Percentiles rank a stretch among this genome's conserved stretches.
These are phyloP conservation scores for Trichoderma simmonsii DNA, from an alignment of 2,329 filamentous ascomycete genomes.

Conservation along the genomic window DNA sequence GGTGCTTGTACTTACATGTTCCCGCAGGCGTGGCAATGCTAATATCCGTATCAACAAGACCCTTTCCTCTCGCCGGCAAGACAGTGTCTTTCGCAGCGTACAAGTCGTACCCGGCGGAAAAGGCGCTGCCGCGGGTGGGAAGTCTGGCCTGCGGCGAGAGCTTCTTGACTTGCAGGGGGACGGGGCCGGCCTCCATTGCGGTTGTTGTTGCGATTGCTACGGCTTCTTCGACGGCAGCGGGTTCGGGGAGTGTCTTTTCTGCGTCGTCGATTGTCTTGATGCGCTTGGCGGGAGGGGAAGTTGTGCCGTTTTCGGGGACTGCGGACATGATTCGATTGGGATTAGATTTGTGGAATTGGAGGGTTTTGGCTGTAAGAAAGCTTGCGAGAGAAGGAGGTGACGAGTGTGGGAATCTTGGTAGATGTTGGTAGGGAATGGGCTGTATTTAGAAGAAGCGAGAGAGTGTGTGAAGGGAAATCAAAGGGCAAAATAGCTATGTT, in stretches of 20 bases:
- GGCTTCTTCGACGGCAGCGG: neutral
- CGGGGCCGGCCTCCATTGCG: slow-evolving; percentile 38
- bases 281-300: slow-evolving; percentile 76
- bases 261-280: slow-evolving; percentile 56
- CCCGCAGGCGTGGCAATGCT: slow-evolving; percentile 85
- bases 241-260: neutral
- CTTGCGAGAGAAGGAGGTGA: neutral
- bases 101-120: slow-evolving; percentile 90
- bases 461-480: neutral
- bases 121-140: slow-evolving; percentile 84
- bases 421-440: neutral
- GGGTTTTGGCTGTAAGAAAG: neutral
- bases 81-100: slow-evolving; percentile 73
- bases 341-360: neutral
- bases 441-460: neutral
- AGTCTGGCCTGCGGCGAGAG: slow-evolving; percentile 74
- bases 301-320: slow-evolving; percentile 50
- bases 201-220: neutral
- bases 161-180: slow-evolving; percentile 83
- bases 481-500: neutral
- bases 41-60: slow-evolving; percentile 84
- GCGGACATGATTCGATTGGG: slow-evolving; percentile 22
- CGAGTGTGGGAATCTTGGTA: too few relatives aligned
- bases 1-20: slow-evolving; percentile 76
- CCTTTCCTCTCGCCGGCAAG: slow-evolving; percentile 80